Conservation (phyloP, 2,329 filamentous ascomycete genomes). For the Bertia moriformis region DNA sequence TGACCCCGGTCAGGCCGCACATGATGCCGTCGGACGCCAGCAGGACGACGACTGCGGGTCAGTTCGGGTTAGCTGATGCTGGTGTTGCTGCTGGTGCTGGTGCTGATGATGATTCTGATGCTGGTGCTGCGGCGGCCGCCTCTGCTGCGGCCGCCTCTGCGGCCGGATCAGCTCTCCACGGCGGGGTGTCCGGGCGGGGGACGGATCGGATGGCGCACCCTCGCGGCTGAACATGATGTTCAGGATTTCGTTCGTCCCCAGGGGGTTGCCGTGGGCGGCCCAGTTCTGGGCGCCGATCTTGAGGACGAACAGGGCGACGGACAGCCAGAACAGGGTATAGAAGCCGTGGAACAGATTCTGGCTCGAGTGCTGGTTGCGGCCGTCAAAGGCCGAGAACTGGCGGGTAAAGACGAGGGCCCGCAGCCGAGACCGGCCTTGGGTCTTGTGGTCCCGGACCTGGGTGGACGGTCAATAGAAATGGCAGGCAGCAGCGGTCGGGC, state of each 20-base stretch:
- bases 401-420: constrained; percentile 54
- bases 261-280: constrained; percentile 48
- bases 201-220: background rate
- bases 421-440: too few relatives aligned
- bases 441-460: too few relatives aligned
- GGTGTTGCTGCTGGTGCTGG: too few relatives aligned
- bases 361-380: constrained; percentile 48
- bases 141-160: too few relatives aligned
- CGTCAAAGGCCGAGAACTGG: constrained; percentile 62
- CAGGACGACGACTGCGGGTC: constrained; percentile 28
- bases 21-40: constrained; percentile 54
- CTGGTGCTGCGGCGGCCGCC: too few relatives aligned
- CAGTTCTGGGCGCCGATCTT: constrained; percentile 57
- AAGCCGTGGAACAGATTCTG: constrained; percentile 67
- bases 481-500: too few relatives aligned
- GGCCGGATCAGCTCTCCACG: background rate
- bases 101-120: too few relatives aligned
- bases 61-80: constrained; percentile 3
- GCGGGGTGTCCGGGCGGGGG: background rate
- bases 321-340: constrained; percentile 67
- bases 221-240: too few relatives aligned
- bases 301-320: constrained; percentile 49
- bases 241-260: constrained; percentile 61
- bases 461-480: too few relatives aligned
- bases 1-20: constrained; percentile 50